Evolutionary conservation across 2,329 filamentous ascomycete species (phyloP).

Genomic region (Setomelanomma holmii): DNA sequence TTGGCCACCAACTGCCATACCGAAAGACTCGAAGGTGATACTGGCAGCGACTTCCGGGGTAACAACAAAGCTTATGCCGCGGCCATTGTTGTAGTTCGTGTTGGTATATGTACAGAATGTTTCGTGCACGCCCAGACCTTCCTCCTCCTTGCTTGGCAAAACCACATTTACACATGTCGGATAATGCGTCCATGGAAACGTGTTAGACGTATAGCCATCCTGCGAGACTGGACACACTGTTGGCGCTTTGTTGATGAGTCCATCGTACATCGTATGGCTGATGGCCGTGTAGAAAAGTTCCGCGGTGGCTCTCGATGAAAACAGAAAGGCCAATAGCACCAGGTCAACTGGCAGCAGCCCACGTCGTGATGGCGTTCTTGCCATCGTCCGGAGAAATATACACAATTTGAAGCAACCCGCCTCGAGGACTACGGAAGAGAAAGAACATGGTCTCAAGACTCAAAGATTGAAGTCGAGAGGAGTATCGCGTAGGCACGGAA

Average conservation of each 20-base stretch:
- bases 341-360: conserved; percentile 3
- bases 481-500: conserved; percentile 11
- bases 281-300: conserved; percentile 24
- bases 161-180: conserved; percentile 32
- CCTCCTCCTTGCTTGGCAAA: conserved; percentile 11
- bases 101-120: conserved; percentile 40
- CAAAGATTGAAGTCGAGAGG: conserved; percentile 4
- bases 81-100: conserved; percentile 27
- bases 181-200: conserved; percentile 39
- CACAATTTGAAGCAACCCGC: neutral
- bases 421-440: neutral
- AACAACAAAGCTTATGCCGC: conserved; percentile 40
- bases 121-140: conserved; percentile 9
- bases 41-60: conserved; percentile 33
- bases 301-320: conserved; percentile 12
- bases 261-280: conserved; percentile 29
- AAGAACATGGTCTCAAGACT: neutral
- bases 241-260: conserved; percentile 18
- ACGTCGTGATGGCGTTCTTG: neutral
- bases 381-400: neutral
- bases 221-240: conserved; percentile 29
- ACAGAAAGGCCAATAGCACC: conserved; percentile 6
- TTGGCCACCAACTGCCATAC: conserved; percentile 17
- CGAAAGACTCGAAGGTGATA: conserved; percentile 23
- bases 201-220: conserved; percentile 30